Base-by-base conservation (phyloP, 495 filamentous ascomycete species). In the Cudoniella acicularis region DNA sequence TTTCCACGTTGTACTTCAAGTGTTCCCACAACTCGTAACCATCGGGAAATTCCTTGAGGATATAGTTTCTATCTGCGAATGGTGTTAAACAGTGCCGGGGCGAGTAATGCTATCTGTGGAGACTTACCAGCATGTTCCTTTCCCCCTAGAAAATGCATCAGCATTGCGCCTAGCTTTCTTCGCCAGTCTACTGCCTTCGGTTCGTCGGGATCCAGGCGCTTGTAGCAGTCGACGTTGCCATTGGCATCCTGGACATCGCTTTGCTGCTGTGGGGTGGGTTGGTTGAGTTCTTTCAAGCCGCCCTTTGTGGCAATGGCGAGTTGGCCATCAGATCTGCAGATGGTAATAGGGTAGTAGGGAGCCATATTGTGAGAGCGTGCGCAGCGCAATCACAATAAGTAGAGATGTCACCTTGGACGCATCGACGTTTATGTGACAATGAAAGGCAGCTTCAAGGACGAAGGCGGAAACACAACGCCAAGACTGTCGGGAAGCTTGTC, bases 11-110 rank as follows among this genome's bases (percentile, higher is more conserved):
- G 52, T 62, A 73, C 63, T 74, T 79, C 53, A 81, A 69, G 57
- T 83, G 82, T 63, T 85, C 80, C 62, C 77, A 87, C 11, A 87
- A 71, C 2, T 75, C 69, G 62, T 86, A 87, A 54, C 78, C 75
- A 43, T 82, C 77, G 8, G 83, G 83, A 52, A 87, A 72, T 18
- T 73, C 69, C 11, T 67, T 70, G 0, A 87, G 70, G 18, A 83
- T 78, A 65, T 74, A 83, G 25, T 72, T 72, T 52, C 62, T 71
- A 42, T 74, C 79, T 79, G 54, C 11, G 13, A 17, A 1, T 18
- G 17, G 60, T 72, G 47, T 41, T 57, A 25, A 40, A 8, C 24
- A 8, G 20, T 17, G 13, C 17, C 52, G n/a, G 21, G 24, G 27
- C 13, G 45, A 61, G 51, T 50, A 55, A 24, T 36, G 46, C 4